phyloP scores from a whole-genome alignment of 2,329 filamentous ascomycete genomes.

The Zasmidium angulare region DNA sequence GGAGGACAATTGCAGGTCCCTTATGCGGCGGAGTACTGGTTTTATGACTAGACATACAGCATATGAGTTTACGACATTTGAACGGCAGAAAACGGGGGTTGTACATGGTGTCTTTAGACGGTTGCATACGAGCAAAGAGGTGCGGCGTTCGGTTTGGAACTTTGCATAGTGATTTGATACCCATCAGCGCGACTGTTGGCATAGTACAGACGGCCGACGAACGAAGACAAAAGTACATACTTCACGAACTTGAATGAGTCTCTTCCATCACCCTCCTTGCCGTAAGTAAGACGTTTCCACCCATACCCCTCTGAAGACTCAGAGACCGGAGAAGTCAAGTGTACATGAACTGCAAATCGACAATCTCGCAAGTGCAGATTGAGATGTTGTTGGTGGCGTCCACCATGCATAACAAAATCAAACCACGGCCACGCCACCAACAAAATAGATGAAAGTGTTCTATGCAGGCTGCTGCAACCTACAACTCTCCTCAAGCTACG shows the following conservation, averaged over 20 bases:
- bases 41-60: slow-evolving; percentile 35
- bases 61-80: neutral
- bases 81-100: neutral
- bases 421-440: too few species aligned
- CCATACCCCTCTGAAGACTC: too few species aligned
- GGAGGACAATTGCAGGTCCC: slow-evolving; percentile 37
- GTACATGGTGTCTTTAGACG: neutral
- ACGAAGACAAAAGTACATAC: neutral
- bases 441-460: too few species aligned
- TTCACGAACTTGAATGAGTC: too few species aligned
- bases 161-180: neutral
- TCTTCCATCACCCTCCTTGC: too few species aligned
- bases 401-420: too few species aligned
- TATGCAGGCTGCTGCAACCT: neutral
- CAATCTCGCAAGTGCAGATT: too few species aligned
- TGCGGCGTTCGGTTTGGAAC: neutral
- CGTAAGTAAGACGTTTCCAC: too few species aligned
- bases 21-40: slow-evolving; percentile 52
- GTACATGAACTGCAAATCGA: too few species aligned
- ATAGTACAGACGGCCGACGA: neutral
- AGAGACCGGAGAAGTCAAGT: too few species aligned
- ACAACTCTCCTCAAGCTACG: neutral
- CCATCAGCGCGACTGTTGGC: slow-evolving; percentile 1
- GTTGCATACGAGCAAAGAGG: too few species aligned
- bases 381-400: too few species aligned